These are phyloP conservation scores for Hymenoscyphus fructigenus DNA, from an alignment of 2,329 filamentous ascomycete genomes.

Conservation along the genomic window DNA sequence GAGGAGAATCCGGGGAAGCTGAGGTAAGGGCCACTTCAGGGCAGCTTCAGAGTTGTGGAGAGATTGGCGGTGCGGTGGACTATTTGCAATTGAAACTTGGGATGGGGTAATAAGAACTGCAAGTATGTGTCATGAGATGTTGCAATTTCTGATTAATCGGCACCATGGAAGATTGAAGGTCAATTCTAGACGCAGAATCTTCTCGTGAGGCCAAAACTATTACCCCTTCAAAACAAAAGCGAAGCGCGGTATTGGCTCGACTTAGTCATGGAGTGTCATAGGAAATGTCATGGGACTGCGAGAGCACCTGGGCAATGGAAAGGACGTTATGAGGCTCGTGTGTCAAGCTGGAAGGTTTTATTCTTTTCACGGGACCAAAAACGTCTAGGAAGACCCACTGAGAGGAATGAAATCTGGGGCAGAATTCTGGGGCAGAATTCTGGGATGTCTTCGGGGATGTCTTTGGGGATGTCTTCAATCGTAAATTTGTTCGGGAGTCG, in stretches of 20 bases:
- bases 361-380: background rate
- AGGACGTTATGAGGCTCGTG: background rate
- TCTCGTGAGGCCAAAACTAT: too few species aligned
- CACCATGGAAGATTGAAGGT: background rate
- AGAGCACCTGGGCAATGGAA: background rate
- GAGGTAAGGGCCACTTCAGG: slow-evolving; percentile 9
- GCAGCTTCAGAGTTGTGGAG: slow-evolving; percentile 8
- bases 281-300: slow-evolving; percentile 1
- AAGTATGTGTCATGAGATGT: slow-evolving; percentile 32
- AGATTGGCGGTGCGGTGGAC: slow-evolving; percentile 6
- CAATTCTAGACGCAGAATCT: background rate
- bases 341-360: background rate
- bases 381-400: background rate
- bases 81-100: slow-evolving; percentile 25
- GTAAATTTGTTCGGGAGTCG: background rate
- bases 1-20: slow-evolving; percentile 28
- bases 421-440: background rate
- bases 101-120: slow-evolving; percentile 28
- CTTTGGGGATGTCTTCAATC: background rate
- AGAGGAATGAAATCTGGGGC: background rate
- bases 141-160: slow-evolving; percentile 14
- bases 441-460: background rate
- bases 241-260: slow-evolving; percentile 1
- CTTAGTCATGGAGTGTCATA: slow-evolving; percentile 1
- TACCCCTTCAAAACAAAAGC: background rate